phyloP scores from a whole-genome alignment of 768 basidiomycete genomes.

The Termitomyces sp. region DNA sequence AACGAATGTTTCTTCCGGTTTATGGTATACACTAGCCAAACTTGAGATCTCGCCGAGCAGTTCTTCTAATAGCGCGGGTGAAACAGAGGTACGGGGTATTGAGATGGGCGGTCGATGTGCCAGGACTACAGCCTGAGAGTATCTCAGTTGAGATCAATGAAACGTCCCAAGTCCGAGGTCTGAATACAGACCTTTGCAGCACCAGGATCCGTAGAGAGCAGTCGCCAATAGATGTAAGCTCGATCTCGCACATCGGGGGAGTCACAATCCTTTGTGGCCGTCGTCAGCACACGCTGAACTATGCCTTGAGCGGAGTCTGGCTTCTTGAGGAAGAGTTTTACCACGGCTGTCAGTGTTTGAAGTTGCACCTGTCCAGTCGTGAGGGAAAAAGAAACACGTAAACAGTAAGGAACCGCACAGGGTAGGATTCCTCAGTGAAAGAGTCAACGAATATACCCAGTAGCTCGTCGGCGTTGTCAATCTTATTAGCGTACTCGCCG shows the following conservation, averaged over 20 bases:
- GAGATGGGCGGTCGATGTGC: slow-evolving; percentile 91
- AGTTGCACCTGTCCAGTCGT: slow-evolving; percentile 50
- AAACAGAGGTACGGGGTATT: slow-evolving; percentile 85
- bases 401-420: slow-evolving; percentile 40
- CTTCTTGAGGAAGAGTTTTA: slow-evolving; percentile 94
- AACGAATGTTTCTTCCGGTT: slow-evolving; percentile 93
- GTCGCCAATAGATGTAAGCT: slow-evolving; percentile 97
- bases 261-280: slow-evolving; percentile 96
- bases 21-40: slow-evolving; percentile 94
- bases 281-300: slow-evolving; percentile 87
- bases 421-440: slow-evolving; percentile 91
- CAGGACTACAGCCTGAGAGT: slow-evolving; percentile 68
- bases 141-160: slow-evolving; percentile 1
- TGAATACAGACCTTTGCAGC: slow-evolving; percentile 75
- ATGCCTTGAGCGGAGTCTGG: slow-evolving; percentile 90
- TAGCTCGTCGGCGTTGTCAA: slow-evolving; percentile 94
- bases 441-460: slow-evolving; percentile 85
- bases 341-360: slow-evolving; percentile 88
- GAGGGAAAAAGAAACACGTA: not conserved
- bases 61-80: slow-evolving; percentile 85
- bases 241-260: slow-evolving; percentile 95
- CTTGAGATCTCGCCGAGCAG: slow-evolving; percentile 85
- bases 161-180: not conserved
- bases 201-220: slow-evolving; percentile 90
- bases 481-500: slow-evolving; percentile 96